These are phyloP conservation scores for Phytophthora sansomeana DNA, from an alignment of 352 stramenopile species.

Conservation along the genomic window DNA sequence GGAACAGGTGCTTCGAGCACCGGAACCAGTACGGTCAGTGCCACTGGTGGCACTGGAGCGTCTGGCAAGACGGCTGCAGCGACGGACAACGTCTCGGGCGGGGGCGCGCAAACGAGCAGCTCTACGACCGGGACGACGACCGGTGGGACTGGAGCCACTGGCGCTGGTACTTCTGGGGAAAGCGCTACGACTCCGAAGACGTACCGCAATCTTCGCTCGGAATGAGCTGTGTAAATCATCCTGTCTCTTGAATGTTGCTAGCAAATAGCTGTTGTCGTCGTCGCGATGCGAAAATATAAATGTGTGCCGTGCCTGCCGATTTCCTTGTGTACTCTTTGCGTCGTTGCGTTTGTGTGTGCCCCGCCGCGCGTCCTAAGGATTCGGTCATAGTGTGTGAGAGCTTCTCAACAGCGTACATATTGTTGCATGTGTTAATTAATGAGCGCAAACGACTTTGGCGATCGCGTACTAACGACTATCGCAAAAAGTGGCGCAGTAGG, in stretches of 20 bases:
- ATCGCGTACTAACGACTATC: too few species aligned
- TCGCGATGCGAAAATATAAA: too few species aligned
- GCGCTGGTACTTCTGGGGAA: neutral
- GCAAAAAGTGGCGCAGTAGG: too few species aligned
- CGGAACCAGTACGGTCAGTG: neutral
- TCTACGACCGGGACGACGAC: neutral
- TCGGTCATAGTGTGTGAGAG: too few species aligned
- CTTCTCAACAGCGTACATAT: too few species aligned
- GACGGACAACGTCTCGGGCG: neutral
- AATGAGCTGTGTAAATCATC: neutral
- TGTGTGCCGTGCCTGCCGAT: too few species aligned
- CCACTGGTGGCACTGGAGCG: neutral
- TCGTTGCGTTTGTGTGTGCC: too few species aligned
- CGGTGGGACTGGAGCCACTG: neutral
- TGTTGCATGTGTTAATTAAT: too few species aligned
- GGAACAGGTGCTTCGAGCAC: neutral
- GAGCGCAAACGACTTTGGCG: too few species aligned
- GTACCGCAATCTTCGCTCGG: conserved; percentile 10
- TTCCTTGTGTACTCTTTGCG: too few species aligned
- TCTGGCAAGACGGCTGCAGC: neutral
- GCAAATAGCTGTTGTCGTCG: too few species aligned
- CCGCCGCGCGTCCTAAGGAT: too few species aligned
- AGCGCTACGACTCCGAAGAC: neutral
- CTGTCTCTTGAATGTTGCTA: neutral
- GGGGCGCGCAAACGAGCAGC: neutral